Evolutionary conservation across 2,329 filamentous ascomycete species (phyloP).

Genomic region (Fusarium circinatum): DNA sequence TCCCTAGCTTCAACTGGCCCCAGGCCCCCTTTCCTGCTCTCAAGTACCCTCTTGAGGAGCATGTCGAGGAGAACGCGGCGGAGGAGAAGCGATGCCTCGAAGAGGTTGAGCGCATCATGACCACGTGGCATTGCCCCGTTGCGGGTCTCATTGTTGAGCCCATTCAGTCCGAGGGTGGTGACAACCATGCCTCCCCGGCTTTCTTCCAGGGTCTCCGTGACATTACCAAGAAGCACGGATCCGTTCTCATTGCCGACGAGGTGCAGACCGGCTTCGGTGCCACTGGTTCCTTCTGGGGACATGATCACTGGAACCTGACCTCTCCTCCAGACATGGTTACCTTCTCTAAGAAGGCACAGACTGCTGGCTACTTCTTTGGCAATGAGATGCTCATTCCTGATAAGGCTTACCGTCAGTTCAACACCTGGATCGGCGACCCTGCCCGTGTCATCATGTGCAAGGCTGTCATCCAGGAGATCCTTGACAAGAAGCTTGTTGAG

Average conservation of each 20-base stretch:
- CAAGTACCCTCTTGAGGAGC: constrained; percentile 79
- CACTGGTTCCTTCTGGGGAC: constrained; percentile 89
- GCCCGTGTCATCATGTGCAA: constrained; percentile 81
- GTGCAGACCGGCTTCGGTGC: constrained; percentile 84
- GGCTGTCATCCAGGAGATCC: constrained; percentile 80
- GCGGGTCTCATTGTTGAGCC: constrained; percentile 82
- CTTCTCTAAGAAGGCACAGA: constrained; percentile 88
- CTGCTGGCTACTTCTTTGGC: constrained; percentile 84
- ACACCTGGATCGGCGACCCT: constrained; percentile 89
- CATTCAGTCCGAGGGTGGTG: constrained; percentile 84
- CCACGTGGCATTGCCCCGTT: constrained; percentile 73
- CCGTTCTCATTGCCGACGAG: constrained; percentile 84
- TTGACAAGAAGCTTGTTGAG: constrained; percentile 73
- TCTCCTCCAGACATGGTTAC: constrained; percentile 86
- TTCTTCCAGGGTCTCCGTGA: constrained; percentile 82
- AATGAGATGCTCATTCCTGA: constrained; percentile 80
- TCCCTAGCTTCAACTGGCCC: constrained; percentile 89
- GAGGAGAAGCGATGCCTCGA: constrained; percentile 79
- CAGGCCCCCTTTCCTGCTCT: constrained; percentile 82
- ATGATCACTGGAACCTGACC: constrained; percentile 82
- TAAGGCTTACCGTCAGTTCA: constrained; percentile 87
- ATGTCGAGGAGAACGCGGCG: constrained; percentile 73
- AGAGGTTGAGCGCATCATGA: constrained; percentile 78
- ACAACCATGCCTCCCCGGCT: constrained; percentile 81
- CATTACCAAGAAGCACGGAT: constrained; percentile 74